Evolutionary conservation across 177 flowering plant genomes (phyloP), one percentile per base, ranked within the genome.

Genomic region (Telopea speciosissima): DNA sequence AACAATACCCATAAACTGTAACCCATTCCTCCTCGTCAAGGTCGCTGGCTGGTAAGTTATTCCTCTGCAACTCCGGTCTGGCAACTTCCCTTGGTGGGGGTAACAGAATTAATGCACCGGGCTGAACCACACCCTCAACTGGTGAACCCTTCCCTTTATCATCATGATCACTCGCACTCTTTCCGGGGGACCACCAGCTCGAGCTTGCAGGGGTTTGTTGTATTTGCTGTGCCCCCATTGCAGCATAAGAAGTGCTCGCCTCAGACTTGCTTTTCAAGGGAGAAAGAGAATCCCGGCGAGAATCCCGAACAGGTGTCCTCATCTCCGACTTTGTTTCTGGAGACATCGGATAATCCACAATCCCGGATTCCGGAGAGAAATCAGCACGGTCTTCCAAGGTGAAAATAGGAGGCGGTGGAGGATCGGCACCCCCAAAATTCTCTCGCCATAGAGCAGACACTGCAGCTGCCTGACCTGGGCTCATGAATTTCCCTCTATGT

Each of bases 21-120:
- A 90, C 97, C 97, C 98, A 94, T 69, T 88, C 95, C 75, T 90
- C 95, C 78, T 90, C 97, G 54, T 85, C 86, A 19, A 89, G 79
- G 67, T 79, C 81, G 40, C 83, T 89, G 0, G 78, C 77, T 58
- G 91, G 90, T 26, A 88, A 73, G 68, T 68, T 65, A 70, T 78
- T 92, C 74, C 81, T 86, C 79, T 86, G 88, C 81, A 86, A 68
- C 77, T 92, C 99, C 0, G 97, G 99, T 81, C 97, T 88, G 1
- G 93, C 97, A 76, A 94, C 97, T 73, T 94, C 99, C 77, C 90
- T 84, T 0, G 93, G 97, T 0, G 90, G 92, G 0, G 99, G 97
- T 74, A 92, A 85, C 2, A 84, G 86, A 76, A 94, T 81, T 78
- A 94, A 80, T 59, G 93, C 89, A 71, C 85, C 88, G 17, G 89